Base-by-base conservation (phyloP, 768 basidiomycete genomes). In the Leccinum ochraceum region DNA sequence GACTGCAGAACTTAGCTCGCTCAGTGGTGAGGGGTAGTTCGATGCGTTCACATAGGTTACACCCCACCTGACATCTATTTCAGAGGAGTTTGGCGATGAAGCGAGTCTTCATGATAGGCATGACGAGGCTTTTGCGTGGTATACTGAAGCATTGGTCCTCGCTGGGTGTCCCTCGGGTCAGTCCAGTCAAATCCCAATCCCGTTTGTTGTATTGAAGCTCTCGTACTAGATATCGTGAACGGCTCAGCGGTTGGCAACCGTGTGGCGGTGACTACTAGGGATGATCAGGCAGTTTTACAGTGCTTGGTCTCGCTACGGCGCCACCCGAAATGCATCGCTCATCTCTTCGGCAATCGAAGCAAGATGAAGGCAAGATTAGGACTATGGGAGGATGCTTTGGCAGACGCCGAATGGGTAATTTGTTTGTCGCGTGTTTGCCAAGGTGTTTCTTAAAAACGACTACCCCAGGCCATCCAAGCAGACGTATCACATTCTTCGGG, bases 31-130 rank as follows among this genome's bases (percentile, higher is more conserved):
- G 66, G 17, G 20, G 4, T 17, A 8, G 11, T 6, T 46, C 36
- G 6, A 3, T 36, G 34, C 30, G 7, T 24, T 17, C 10, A 13
- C 7, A 59, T 10, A 28, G 6, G 37, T 9, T 14, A 11, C 28
- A n/a, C 9, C 2, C 3, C 3, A 34, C 24, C 9, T 52, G 13
- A 42, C 6, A 8, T 3, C 16, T n/a, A 14, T 56, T 36, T 34
- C 34, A 67, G 66, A 67, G 39, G 22, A 3, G 10, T 60, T 64
- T 1, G 66, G 66, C 2, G 63, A 64, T 28, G 37, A 60, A 16
- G 55, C 66, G 4, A 53, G 46, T 54, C 1, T 39, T 10, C 30
- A 11, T 3, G 10, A 6, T 2, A 56, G 8, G 6, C 49, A 51
- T 28, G 59, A 54, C 16, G 54, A 56, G 16, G 66, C 66, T 7